A percentile compares a stretch with the other conserved stretches of the same genome.
Conservation (phyloP, 2,329 filamentous ascomycete species). For the Colletotrichum noveboracense region DNA sequence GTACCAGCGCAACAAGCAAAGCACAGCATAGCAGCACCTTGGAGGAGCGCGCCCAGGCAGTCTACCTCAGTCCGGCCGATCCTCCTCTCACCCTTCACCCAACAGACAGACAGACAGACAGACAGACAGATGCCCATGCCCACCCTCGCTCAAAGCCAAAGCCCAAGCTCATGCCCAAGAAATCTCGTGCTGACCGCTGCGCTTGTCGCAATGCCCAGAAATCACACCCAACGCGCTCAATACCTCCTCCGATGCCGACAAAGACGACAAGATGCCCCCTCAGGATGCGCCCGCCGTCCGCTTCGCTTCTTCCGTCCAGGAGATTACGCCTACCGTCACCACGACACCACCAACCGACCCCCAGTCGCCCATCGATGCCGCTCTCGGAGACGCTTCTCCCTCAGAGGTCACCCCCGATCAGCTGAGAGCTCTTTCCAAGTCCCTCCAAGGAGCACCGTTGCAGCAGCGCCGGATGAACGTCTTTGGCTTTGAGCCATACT, state of each 20-base stretch:
- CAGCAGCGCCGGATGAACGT: constrained; percentile 85
- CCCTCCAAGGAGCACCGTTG: constrained; percentile 74
- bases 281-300: constrained; percentile 61
- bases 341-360: constrained; percentile 31
- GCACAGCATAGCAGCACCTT: background rate
- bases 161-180: background rate
- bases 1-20: background rate
- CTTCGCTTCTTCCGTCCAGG: constrained; percentile 74
- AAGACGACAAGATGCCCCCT: constrained; percentile 27
- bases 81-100: background rate
- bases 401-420: constrained; percentile 62
- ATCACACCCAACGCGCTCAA: background rate
- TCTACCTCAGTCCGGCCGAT: background rate
- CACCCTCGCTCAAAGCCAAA: background rate
- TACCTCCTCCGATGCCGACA: constrained; percentile 13
- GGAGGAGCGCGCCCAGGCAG: background rate
- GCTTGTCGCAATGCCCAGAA: constrained; percentile 21
- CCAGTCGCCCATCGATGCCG: constrained; percentile 25
- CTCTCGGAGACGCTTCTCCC: constrained; percentile 34
- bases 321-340: constrained; percentile 62
- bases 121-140: background rate
- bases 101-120: background rate
- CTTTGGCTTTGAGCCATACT: constrained; percentile 90
- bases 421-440: constrained; percentile 73
- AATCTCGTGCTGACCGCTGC: constrained; percentile 17